phyloP scores from a whole-genome alignment of 2,329 filamentous ascomycete species.

The Aquanectria penicillioides region DNA sequence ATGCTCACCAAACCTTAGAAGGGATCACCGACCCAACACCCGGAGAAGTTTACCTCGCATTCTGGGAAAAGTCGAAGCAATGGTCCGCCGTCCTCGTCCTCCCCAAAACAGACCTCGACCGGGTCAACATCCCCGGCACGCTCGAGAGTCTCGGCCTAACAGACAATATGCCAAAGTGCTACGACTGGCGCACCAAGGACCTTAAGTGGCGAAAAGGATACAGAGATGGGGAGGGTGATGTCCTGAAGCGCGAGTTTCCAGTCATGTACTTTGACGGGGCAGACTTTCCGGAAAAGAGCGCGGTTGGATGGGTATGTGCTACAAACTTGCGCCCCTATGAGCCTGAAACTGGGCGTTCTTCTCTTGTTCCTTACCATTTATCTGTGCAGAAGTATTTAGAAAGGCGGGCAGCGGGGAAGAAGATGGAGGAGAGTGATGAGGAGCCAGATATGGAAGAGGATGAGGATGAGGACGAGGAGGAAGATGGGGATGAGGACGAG shows the following conservation, averaged over 20 bases:
- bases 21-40: neutral
- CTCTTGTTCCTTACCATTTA: no score
- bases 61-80: slow-evolving; percentile 1
- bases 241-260: neutral
- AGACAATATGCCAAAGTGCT: slow-evolving; percentile 12
- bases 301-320: slow-evolving; percentile 1
- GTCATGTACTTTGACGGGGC: slow-evolving; percentile 1
- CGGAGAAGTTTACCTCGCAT: slow-evolving; percentile 4
- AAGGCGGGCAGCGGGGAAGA: no score
- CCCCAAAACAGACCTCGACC: neutral
- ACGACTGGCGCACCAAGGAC: neutral
- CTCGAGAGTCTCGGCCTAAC: slow-evolving; percentile 13
- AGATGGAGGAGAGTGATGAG: no score
- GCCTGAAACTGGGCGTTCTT: no score
- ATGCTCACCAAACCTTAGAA: no score
- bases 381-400: no score
- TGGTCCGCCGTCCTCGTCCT: slow-evolving; percentile 19
- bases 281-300: neutral
- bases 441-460: no score
- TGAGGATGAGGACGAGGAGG: no score
- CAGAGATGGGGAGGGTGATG: neutral
- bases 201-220: neutral
- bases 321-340: neutral
- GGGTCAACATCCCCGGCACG: neutral
- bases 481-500: no score